Conservation (phyloP, 257 asterid species). For the Euphrasia confusa region DNA sequence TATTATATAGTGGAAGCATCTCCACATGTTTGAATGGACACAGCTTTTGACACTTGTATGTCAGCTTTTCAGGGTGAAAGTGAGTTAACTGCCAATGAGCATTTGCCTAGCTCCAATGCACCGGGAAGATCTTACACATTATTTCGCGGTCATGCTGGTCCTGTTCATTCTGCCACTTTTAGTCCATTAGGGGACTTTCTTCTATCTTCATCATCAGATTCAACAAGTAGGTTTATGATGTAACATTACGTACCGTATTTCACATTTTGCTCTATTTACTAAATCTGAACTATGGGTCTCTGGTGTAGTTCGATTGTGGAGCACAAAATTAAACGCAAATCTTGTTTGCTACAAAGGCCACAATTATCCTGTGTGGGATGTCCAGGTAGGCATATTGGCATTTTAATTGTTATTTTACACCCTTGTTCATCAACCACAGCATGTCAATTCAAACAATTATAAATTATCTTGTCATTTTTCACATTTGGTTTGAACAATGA, state of each 20-base stretch:
- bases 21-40: constrained; percentile 1
- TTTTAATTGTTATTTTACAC: constrained; percentile 2
- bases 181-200: constrained; percentile 88
- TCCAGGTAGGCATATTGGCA: constrained; percentile 47
- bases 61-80: constrained; percentile 70
- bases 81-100: constrained; percentile 47
- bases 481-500: constrained; percentile 1
- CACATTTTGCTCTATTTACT: constrained; percentile 8
- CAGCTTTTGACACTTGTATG: constrained; percentile 31
- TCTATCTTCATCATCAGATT: constrained; percentile 92
- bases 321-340: constrained; percentile 80
- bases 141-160: constrained; percentile 90
- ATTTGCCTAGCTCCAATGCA: constrained; percentile 38
- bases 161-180: constrained; percentile 81
- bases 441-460: neutral
- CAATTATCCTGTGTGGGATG: constrained; percentile 99
- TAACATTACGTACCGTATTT: constrained; percentile 3
- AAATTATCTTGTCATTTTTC: neutral
- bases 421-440: neutral
- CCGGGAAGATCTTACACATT: constrained; percentile 68
- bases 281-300: constrained; percentile 17
- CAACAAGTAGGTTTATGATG: constrained; percentile 56
- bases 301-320: constrained; percentile 85
- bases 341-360: constrained; percentile 99
- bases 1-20: neutral